phyloP scores from a whole-genome alignment of 2,329 filamentous ascomycete genomes.

The Reticulascus tulasneorum region DNA sequence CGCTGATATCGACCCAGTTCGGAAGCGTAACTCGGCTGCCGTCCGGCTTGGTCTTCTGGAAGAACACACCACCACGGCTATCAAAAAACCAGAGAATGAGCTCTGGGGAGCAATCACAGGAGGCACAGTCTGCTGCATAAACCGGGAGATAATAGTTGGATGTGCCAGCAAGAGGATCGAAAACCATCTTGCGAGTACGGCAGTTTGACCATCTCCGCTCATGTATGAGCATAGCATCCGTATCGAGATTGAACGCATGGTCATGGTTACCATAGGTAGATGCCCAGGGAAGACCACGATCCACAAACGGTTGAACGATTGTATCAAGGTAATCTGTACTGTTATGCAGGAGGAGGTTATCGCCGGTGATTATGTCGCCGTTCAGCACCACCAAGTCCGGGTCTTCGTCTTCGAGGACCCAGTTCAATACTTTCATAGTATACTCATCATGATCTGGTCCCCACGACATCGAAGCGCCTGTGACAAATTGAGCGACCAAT shows the following conservation, averaged over 20 bases:
- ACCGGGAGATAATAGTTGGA: slow-evolving; percentile 46
- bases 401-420: slow-evolving; percentile 48
- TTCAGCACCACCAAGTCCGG: slow-evolving; percentile 64
- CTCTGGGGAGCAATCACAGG: slow-evolving; percentile 27
- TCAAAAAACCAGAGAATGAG: slow-evolving; percentile 70
- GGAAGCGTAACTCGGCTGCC: slow-evolving; percentile 27
- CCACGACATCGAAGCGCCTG: background rate
- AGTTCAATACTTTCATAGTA: slow-evolving; percentile 50
- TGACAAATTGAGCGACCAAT: slow-evolving; percentile 3
- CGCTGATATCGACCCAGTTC: slow-evolving; percentile 39
- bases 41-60: slow-evolving; percentile 30
- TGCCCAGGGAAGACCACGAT: slow-evolving; percentile 55
- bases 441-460: slow-evolving; percentile 36
- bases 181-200: slow-evolving; percentile 36
- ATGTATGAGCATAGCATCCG: slow-evolving; percentile 32
- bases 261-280: slow-evolving; percentile 72
- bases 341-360: slow-evolving; percentile 54
- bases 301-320: slow-evolving; percentile 53
- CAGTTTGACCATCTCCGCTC: slow-evolving; percentile 33
- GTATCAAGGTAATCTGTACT: slow-evolving; percentile 54
- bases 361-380: slow-evolving; percentile 67
- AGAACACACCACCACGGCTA: slow-evolving; percentile 52
- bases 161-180: slow-evolving; percentile 28
- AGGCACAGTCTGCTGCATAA: slow-evolving; percentile 30
- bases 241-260: slow-evolving; percentile 52